Conservation (phyloP, 768 basidiomycete genomes). For the Neoboletus magnificus region DNA sequence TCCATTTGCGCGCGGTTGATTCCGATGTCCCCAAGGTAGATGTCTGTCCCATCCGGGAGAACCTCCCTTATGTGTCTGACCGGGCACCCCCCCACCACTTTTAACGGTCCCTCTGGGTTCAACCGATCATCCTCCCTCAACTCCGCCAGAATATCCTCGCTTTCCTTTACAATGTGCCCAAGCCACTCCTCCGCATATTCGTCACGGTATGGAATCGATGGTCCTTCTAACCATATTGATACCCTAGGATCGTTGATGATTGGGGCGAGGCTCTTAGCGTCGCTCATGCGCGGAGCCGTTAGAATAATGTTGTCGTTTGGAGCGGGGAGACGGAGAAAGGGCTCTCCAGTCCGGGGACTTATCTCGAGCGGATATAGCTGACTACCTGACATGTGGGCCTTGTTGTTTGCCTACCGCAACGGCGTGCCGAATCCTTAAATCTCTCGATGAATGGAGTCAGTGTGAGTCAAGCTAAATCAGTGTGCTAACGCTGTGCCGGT, state of each 20-base stretch:
- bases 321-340: conserved; percentile 50
- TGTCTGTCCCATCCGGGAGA: conserved; percentile 49
- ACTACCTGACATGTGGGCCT: conserved; percentile 11
- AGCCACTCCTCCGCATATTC: conserved; percentile 42
- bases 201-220: conserved; percentile 53
- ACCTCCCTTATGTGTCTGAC: conserved; percentile 53
- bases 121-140: conserved; percentile 14
- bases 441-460: neutral
- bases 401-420: neutral
- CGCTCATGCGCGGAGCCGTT: conserved; percentile 52
- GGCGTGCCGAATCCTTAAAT: neutral
- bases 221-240: conserved; percentile 41
- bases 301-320: conserved; percentile 55
- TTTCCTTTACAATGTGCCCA: conserved; percentile 12
- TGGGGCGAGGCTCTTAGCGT: conserved; percentile 36
- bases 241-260: conserved; percentile 51
- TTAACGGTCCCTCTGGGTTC: conserved; percentile 22
- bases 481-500: neutral
- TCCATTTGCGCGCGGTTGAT: conserved; percentile 27
- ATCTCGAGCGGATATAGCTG: conserved; percentile 40
- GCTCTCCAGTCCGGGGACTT: conserved; percentile 45
- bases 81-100: conserved; percentile 44
- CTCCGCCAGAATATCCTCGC: conserved; percentile 20
- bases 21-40: conserved; percentile 45
- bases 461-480: conserved; percentile 1